A percentile compares a stretch with the other conserved stretches of the same genome.
Evolutionary conservation across 2,329 filamentous ascomycete species (phyloP).

Genomic region (Diaporthe humulicola): DNA sequence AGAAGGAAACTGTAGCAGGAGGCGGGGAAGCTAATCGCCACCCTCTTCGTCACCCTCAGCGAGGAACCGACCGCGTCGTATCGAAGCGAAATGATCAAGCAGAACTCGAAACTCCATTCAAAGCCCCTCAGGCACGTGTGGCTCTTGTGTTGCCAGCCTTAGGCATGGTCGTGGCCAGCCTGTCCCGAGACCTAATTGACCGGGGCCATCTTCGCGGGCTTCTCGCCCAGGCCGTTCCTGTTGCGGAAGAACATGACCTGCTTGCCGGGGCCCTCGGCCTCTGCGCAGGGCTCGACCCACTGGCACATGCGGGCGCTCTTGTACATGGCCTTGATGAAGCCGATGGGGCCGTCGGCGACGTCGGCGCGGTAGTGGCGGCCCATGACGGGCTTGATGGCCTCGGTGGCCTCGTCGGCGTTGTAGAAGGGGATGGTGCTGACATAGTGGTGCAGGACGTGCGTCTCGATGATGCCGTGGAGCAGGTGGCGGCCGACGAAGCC

Average conservation of each 20-base stretch:
- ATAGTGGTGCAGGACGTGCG: slow-evolving; percentile 98
- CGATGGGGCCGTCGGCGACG: slow-evolving; percentile 79
- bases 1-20: neutral
- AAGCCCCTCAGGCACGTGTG: neutral
- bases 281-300: slow-evolving; percentile 94
- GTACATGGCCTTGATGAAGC: slow-evolving; percentile 89
- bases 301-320: slow-evolving; percentile 88
- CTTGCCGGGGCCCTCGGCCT: slow-evolving; percentile 83
- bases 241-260: slow-evolving; percentile 96
- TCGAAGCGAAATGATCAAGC: slow-evolving; percentile 28
- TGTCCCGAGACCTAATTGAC: neutral
- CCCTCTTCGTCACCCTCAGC: neutral
- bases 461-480: slow-evolving; percentile 97
- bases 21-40: neutral
- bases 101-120: slow-evolving; percentile 6
- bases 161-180: neutral
- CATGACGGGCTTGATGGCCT: slow-evolving; percentile 96
- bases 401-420: slow-evolving; percentile 92
- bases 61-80: slow-evolving; percentile 21
- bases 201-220: slow-evolving; percentile 50
- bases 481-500: slow-evolving; percentile 93
- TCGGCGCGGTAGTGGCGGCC: slow-evolving; percentile 94
- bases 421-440: slow-evolving; percentile 97
- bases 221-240: slow-evolving; percentile 84
- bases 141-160: neutral